Evolutionary conservation across 2,329 filamentous ascomycete genomes (phyloP).

Genomic region (Eutypa lata): DNA sequence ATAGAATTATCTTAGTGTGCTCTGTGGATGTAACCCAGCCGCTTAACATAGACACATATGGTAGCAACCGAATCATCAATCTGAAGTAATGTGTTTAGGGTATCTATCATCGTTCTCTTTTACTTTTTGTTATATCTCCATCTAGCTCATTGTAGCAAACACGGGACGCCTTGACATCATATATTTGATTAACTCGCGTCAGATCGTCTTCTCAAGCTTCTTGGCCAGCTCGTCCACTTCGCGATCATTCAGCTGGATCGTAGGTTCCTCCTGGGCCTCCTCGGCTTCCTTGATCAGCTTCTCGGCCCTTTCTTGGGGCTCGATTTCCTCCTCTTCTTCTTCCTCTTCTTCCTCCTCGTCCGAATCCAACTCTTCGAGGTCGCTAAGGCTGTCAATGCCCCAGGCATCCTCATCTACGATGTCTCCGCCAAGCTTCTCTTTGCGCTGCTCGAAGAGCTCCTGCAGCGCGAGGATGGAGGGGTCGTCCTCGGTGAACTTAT

Average conservation of each 20-base stretch:
- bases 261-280: constrained; percentile 69
- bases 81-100: no score
- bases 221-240: constrained; percentile 80
- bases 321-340: constrained; percentile 54
- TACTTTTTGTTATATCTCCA: neutral
- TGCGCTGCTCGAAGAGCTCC: constrained; percentile 71
- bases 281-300: constrained; percentile 68
- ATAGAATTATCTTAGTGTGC: no score
- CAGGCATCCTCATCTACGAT: constrained; percentile 73
- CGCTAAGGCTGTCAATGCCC: constrained; percentile 82
- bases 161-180: no score
- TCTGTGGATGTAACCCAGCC: no score
- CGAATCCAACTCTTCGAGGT: constrained; percentile 73
- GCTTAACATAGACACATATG: no score
- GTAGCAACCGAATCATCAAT: no score
- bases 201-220: constrained; percentile 70
- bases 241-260: constrained; percentile 67
- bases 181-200: constrained; percentile 5
- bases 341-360: constrained; percentile 68
- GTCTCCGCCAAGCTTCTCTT: constrained; percentile 67
- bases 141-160: neutral
- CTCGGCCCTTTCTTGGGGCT: constrained; percentile 63
- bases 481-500: constrained; percentile 89
- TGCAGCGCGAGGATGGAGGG: constrained; percentile 65
- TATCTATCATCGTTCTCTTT: neutral